Base-by-base conservation (phyloP, 129 eudicot genomes). In the Flaveria ramosissima region DNA sequence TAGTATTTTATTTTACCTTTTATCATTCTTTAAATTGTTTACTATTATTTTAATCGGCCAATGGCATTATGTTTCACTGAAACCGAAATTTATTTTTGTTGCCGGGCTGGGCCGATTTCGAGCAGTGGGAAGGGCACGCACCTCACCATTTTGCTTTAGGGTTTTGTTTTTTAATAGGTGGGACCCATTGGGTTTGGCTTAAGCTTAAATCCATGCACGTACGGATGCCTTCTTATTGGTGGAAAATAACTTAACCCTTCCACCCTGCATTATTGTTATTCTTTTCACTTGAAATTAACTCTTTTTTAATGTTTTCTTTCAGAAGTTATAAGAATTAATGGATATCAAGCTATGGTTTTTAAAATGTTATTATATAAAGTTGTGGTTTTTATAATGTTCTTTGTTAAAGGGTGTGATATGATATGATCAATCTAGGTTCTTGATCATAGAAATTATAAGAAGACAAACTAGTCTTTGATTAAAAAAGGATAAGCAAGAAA, bases 1-100 rank as follows among this genome's bases (percentile, higher is more conserved):
- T 66, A 53, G 27, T 80, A 9, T 41, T 80, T n/a, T 52, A 5
- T 23, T 24, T 24, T 42, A 5, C 41, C 7, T 27, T 11, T 26
- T 62, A 6, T 62, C 30, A 27, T 30, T 62, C 13, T 48, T 36
- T 36, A 5, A 5, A 48, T 48, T 48, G 53, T 48, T 48, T 3
- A 13, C 14, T 48, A 36, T 36, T 36, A 36, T 45, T 45, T 26
- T 64, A 72, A 71, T 39, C 17, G 70, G 52, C 84, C 80, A 80
- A 67, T 80, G 53, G 26, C 71, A 80, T 80, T 68, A 67, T 74
- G 84, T 80, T 80, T 80, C 84, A 80, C 84, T 74, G 84, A 80
- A 80, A 74, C 84, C 84, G 80, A 80, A 74, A 80, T 74, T 67
- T 80, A 56, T 67, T 43, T 74, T 74, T 53, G 80, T 74, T 80